A percentile compares a stretch with the other conserved stretches of the same genome.
These are phyloP conservation scores for Populus nigra DNA, from an alignment of 345 rosid species.

Conservation along the genomic window DNA sequence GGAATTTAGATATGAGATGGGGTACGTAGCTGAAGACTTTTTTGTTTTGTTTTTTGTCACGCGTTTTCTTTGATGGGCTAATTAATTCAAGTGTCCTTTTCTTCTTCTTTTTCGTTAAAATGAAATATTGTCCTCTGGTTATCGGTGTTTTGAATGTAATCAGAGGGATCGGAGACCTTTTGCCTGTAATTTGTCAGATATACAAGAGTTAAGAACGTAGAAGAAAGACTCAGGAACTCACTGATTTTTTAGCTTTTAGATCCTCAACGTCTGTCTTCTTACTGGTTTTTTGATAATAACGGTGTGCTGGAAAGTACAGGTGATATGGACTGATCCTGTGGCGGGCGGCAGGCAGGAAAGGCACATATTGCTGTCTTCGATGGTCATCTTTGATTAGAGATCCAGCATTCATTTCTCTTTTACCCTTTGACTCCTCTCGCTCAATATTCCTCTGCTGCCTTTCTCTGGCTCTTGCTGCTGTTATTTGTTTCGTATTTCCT, in stretches of 20 bases:
- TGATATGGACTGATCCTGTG: not conserved
- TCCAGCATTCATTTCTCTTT: not conserved
- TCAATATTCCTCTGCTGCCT: too few species aligned
- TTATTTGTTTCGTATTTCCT: too few species aligned
- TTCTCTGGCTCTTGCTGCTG: not conserved
- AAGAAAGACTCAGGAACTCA: not conserved
- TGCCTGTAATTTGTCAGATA: not conserved
- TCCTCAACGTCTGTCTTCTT: not conserved
- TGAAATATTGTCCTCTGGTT: not conserved
- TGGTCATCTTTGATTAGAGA: not conserved
- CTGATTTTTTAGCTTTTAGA: not conserved
- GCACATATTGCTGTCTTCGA: conserved; percentile 13
- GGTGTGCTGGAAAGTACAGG: not conserved
- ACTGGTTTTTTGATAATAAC: not conserved
- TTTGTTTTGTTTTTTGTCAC: not conserved
- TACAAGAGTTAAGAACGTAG: not conserved
- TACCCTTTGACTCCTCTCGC: not conserved
- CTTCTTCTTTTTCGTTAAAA: not conserved
- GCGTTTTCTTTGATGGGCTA: not conserved
- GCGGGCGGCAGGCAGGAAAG: conserved; percentile 29
- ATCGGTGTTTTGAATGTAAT: conserved; percentile 1
- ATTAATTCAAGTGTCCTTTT: too few species aligned
- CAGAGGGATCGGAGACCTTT: conserved; percentile 2
- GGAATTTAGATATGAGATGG: not conserved
- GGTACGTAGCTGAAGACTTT: not conserved